These are phyloP conservation scores for Spathaspora passalidarum DNA, from an alignment of 805 yeast genomes.

Conservation along the genomic window DNA sequence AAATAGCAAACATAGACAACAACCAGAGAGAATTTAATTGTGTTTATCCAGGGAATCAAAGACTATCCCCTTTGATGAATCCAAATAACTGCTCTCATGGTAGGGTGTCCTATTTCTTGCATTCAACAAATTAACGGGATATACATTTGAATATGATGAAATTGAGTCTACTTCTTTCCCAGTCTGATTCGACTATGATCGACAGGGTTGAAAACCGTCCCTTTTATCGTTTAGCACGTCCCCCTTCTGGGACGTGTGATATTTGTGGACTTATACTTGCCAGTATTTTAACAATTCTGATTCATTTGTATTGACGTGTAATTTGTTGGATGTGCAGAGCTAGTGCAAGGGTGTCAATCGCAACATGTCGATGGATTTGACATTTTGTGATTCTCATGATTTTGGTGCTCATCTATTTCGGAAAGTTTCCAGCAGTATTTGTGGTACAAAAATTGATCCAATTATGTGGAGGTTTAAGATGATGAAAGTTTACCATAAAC, in stretches of 20 bases:
- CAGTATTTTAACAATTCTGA: slow-evolving; percentile 72
- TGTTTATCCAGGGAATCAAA: neutral
- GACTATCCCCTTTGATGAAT: neutral
- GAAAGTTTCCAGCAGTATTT: neutral
- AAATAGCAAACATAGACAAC: neutral
- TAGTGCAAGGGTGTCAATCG: neutral
- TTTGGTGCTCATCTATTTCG: neutral
- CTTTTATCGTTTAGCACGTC: neutral
- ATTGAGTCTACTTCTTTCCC: slow-evolving; percentile 79
- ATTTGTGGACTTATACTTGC: slow-evolving; percentile 73
- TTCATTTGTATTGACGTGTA: too few relatives aligned
- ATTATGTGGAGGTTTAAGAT: slow-evolving; percentile 32
- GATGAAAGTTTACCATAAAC: slow-evolving; percentile 75
- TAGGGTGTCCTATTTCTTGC: neutral
- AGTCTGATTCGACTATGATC: slow-evolving; percentile 90
- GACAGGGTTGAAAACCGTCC: slow-evolving; percentile 42
- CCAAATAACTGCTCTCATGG: neutral
- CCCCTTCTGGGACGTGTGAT: neutral
- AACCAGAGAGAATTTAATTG: neutral
- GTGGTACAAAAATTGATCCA: too few relatives aligned
- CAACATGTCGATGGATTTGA: neutral
- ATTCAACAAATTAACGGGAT: neutral
- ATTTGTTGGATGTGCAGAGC: neutral
- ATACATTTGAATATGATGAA: slow-evolving; percentile 30
- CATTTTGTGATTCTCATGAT: neutral